Percentiles rank a stretch among this genome's conserved stretches.
Conservation (phyloP, 768 basidiomycete genomes). For the Tremella fuciformis region DNA sequence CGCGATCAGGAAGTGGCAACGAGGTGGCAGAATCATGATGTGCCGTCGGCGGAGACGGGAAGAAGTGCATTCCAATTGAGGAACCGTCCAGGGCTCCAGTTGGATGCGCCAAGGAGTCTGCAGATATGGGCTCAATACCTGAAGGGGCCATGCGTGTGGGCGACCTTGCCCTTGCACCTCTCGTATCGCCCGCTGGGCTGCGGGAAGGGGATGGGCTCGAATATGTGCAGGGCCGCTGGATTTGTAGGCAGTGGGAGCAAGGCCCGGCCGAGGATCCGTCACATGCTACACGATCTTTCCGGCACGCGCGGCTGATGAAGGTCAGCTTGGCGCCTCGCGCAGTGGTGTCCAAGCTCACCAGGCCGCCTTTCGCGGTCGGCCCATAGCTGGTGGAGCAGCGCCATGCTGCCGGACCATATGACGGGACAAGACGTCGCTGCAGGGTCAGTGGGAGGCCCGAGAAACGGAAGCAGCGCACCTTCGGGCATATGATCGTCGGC, state of each 20-base stretch:
- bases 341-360: conserved; percentile 5
- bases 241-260: conserved; percentile 2
- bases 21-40: not conserved
- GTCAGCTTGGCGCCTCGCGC: not conserved
- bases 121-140: not conserved
- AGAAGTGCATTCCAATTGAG: too few relatives aligned
- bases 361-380: conserved; percentile 10
- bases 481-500: conserved; percentile 9
- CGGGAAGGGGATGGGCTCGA: not conserved
- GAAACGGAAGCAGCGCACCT: conserved; percentile 1
- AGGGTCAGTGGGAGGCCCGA: not conserved
- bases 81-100: not conserved
- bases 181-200: not conserved
- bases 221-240: conserved; percentile 2
- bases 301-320: not conserved
- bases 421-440: conserved; percentile 16
- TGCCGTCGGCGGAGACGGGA: not conserved
- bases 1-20: not conserved
- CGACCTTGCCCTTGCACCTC: not conserved
- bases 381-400: conserved; percentile 1
- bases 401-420: conserved; percentile 13
- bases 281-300: not conserved
- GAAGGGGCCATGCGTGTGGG: not conserved
- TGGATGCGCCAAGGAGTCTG: not conserved
- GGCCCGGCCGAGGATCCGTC: conserved; percentile 1